phyloP scores from a whole-genome alignment of 139 green algal genomes.

The Choricystis sp. region DNA sequence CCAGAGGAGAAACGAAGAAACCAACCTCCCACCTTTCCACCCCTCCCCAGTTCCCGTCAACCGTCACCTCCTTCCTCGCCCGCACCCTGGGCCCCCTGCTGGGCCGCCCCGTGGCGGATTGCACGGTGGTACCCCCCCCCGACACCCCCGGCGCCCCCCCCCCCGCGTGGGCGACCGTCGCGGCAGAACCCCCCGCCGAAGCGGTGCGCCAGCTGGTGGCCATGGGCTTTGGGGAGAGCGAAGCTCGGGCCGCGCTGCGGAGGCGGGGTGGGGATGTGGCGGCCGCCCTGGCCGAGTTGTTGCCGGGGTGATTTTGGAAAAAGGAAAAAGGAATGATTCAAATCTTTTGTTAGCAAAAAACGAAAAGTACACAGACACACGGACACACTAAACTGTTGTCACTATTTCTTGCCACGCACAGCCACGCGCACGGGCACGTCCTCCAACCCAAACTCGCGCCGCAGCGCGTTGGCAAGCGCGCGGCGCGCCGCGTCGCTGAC shows the following conservation, averaged over 20 bases:
- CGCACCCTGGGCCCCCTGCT: not conserved
- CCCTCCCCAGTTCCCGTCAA: not conserved
- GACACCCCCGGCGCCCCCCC: no score
- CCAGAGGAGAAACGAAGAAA: no score
- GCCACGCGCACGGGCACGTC: constrained; percentile 12
- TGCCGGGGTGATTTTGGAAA: constrained; percentile 5
- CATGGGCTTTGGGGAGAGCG: constrained; percentile 38
- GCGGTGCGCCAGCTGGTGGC: constrained; percentile 37
- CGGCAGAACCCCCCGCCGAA: constrained; percentile 20
- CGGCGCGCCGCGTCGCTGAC: not conserved
- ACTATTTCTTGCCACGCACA: constrained; percentile 5
- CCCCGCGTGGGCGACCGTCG: no score
- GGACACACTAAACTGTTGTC: no score
- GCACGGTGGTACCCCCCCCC: not conserved
- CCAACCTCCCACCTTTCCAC: not conserved
- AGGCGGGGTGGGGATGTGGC: constrained; percentile 35
- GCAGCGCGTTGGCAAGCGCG: constrained; percentile 8
- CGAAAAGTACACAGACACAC: no score
- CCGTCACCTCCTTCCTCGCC: not conserved
- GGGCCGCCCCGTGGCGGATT: not conserved
- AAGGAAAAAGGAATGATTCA: not conserved
- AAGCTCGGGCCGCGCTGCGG: constrained; percentile 21
- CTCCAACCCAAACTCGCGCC: constrained; percentile 13
- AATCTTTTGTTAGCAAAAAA: no score
- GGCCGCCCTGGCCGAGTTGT: constrained; percentile 17